Evolutionary conservation across 805 yeast genomes (phyloP), one percentile per base, ranked within the genome.

Genomic region (Monosporozyma aerobia): DNA sequence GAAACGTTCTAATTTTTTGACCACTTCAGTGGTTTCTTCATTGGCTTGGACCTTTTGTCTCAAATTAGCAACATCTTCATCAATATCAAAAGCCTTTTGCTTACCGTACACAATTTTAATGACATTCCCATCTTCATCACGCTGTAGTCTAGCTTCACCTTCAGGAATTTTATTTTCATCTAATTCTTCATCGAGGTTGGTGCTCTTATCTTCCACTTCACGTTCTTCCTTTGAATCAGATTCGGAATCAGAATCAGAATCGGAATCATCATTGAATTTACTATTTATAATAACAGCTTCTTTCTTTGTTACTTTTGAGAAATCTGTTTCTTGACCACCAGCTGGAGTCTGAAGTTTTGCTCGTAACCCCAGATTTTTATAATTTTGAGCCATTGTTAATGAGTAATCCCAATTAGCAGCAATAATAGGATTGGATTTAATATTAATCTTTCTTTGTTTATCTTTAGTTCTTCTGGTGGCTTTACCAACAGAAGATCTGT

Each of bases 361-460:
- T 39, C 81, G 74, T 51, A 94, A 73, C 3, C 99, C 99, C 30
- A 94, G 71, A 57, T 75, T 80, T 60, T 83, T 83, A 71, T 94
- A 92, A 68, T 94, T 94, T 66, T 94, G 98, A 50, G 81, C 77
- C 55, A 90, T 72, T 0, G 98, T 90, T 53, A 84, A 74, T 11
- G 79, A 77, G 54, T 82, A 78, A 69, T 94, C 96, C 99, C 99
- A 94, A 68, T 90, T 79, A 35, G 81, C 87, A 4, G 89, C 95
- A 56, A 94, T 86, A 56, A 94, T 79, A 1, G 95, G 87, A 64
- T 89, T 88, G 0, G 87, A 76, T 48, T 76, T 76, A 33, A 87
- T 80, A 55, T 81, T 81, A 54, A 83, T 73, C 59, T 83, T 77
- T 64, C 85, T 78, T 60, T 82, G 83, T 61, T 78, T 81, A 63